These are phyloP conservation scores for Epichloe gansuensis DNA, from an alignment of 2,329 filamentous ascomycete species.

Conservation along the genomic window DNA sequence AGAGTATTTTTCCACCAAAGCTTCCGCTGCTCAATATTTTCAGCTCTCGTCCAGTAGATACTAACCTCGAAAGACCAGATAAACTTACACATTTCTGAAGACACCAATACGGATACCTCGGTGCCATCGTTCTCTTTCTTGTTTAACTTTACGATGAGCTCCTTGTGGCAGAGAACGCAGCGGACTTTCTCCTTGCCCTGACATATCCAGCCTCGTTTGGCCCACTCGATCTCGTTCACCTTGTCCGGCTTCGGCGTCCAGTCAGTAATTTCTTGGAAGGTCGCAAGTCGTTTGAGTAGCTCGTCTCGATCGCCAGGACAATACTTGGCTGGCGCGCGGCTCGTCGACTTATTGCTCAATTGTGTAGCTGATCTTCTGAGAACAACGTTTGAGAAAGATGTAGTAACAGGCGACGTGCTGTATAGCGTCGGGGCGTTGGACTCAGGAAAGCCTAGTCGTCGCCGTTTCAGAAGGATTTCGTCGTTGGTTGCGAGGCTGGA, in stretches of 20 bases:
- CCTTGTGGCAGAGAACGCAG: conserved; percentile 74
- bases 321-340: conserved; percentile 48
- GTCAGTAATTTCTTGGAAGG: conserved; percentile 79
- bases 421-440: conserved; percentile 22
- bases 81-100: conserved; percentile 43
- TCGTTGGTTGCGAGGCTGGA: conserved; percentile 17
- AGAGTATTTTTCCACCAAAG: conserved; percentile 63
- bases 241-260: conserved; percentile 87
- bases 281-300: conserved; percentile 68
- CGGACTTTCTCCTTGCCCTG: conserved; percentile 70
- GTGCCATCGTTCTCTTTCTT: conserved; percentile 43
- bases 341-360: conserved; percentile 8
- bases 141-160: conserved; percentile 69
- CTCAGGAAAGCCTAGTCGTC: conserved; percentile 34
- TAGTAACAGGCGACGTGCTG: conserved; percentile 9
- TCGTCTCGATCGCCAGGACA: conserved; percentile 74
- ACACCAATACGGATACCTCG: conserved; percentile 37
- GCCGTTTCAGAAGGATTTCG: conserved; percentile 38
- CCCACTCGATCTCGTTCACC: conserved; percentile 87
- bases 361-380: conserved; percentile 4
- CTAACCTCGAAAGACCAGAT: too few relatives aligned
- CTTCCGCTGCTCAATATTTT: conserved; percentile 33
- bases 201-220: conserved; percentile 83
- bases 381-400: conserved; percentile 8
- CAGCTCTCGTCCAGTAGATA: conserved; percentile 5